Evolutionary conservation across 306 rosid species (phyloP), one percentile per base, ranked within the genome.

Genomic region (Cucurbita argyrosperma): DNA sequence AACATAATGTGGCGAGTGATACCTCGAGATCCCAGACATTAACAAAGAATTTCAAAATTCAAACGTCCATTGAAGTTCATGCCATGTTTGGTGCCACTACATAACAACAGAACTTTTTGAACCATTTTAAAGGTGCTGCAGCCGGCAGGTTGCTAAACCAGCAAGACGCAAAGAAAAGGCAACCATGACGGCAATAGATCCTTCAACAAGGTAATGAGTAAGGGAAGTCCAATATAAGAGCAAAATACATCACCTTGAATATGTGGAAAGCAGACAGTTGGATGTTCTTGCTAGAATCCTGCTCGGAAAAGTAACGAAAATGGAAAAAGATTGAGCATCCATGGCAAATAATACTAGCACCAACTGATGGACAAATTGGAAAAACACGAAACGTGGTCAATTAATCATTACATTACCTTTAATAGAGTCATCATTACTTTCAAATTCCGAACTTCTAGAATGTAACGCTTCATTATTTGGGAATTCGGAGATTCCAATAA

Each of bases 221-320:
- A 66, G 50, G 72, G 63, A 53, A 56, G 69, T 58, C 8, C 12
- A 45, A 56, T 18, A 15, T 60, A 43, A 61, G 45, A 26, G 80
- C 30, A 42, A 46, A 70, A 54, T 42, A 30, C 46, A 68, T 59
- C 70, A 94, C 99, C 99, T 94, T 94, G 84, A 94, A 94, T 82
- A 94, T 91, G 95, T 94, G 99, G 81, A 94, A 94, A 72, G 97
- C 99, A 40, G 96, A 85, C 38, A 94, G 71, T 74, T 91, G 97
- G 80, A 91, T 88, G 78, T 88, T 91, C 90, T 89, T 94, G 87
- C 99, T 94, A 64, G 99, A 85, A 81, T 94, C 99, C 97, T 94
- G 87, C 82, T 65, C 83, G 73, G 76, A 74, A 74, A 77, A 68
- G 54, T 61, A 11, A 80, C 45, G 35, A 61, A 72, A 18, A 46